Evolutionary conservation across 768 basidiomycete genomes (phyloP), one percentile per base, ranked within the genome.

Genomic region (Suillus fuscotomentosus): DNA sequence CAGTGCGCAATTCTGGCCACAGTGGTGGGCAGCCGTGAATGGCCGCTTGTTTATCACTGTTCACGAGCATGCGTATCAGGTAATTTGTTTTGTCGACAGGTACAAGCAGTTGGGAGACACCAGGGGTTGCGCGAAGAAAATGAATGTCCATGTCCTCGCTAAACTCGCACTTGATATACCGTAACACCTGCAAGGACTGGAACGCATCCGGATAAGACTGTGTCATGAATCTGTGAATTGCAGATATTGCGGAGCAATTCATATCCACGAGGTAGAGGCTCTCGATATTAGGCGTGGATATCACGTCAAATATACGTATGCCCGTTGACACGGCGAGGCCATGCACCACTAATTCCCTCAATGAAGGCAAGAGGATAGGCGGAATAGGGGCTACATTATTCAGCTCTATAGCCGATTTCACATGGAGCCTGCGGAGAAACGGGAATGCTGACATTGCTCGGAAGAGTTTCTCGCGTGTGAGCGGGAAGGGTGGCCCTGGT

Each of bases 21-120:
- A 77, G 72, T 1, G 75, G 72, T 15, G 69, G 55, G 22, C 70
- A 72, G 0, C 70, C 72, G 10, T 68, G 64, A 60, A 75, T 72
- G 11, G 64, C 64, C 17, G 75, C 75, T 34, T 75, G 75, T 54
- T 77, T 75, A 60, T 77, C 76, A 43, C 76, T 75, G 10, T 76
- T 76, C 59, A 76, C 68, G 27, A 76, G 76, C 61, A 76, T 61
- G 55, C 75, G 71, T 0, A 76, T 36, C 47, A 75, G 69, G 20
- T 69, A 74, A 65, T 76, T 70, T 47, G 75, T 57, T 57, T 68
- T 71, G 60, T 74, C 72, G 38, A 75, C 72, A 55, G 72, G 73
- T 14, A 76, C 60, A 39, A 76, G 71, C 42, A 79, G 70, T 20
- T 77, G 70, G 1, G 69, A 69, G 38, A 80, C 63, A 36, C 67